phyloP scores from a whole-genome alignment of 208 protist species.

The Acanthamoeba castellanii region DNA sequence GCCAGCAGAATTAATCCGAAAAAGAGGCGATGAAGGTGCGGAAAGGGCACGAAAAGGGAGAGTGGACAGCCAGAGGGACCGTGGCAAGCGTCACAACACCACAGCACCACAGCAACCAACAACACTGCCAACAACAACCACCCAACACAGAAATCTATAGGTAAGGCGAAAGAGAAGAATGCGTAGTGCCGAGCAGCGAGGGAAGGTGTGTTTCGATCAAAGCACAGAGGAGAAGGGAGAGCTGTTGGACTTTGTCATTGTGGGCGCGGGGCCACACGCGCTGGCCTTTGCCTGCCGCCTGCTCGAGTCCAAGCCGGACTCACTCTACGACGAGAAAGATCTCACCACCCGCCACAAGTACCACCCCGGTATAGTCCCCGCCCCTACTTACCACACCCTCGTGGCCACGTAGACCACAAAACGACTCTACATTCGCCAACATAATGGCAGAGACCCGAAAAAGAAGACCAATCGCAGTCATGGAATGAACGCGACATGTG shows the following conservation, averaged over 20 bases:
- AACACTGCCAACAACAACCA: no score
- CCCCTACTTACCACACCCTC: not conserved
- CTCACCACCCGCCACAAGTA: conserved; percentile 43
- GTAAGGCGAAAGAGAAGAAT: no score
- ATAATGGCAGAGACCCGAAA: not conserved
- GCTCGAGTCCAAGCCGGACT: conserved; percentile 34
- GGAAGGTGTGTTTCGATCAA: no score
- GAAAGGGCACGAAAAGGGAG: no score
- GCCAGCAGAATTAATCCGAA: not conserved
- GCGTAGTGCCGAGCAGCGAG: no score
- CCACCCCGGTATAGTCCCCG: not conserved
- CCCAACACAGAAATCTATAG: no score
- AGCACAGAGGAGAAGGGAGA: not conserved
- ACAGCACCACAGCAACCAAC: no score
- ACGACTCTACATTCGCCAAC: no score
- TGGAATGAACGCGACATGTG: no score
- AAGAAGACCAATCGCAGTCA: not conserved
- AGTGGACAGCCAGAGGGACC: no score
- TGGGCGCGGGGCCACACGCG: conserved; percentile 26
- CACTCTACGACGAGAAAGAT: conserved; percentile 35
- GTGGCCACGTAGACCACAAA: no score
- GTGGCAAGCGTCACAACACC: no score
- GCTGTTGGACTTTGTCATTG: conserved; percentile 28
- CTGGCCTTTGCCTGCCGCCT: not conserved
- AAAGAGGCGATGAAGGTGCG: not conserved